These are phyloP conservation scores for Austroboletus eburneus DNA, from an alignment of 768 basidiomycete species.

Conservation along the genomic window DNA sequence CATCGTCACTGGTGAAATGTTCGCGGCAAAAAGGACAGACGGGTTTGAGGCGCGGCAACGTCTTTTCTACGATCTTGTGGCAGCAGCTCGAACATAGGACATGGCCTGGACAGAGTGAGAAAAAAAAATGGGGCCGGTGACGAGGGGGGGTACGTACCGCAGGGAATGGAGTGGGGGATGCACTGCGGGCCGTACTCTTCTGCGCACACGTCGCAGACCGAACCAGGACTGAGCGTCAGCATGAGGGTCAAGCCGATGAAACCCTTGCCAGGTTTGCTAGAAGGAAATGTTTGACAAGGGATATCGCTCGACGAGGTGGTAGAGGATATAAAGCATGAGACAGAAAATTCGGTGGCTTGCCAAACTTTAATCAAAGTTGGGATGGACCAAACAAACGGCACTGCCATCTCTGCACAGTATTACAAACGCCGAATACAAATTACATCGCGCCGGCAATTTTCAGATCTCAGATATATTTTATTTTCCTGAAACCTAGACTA, in stretches of 20 bases:
- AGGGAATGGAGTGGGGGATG: conserved; percentile 76
- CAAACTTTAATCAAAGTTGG: conserved; percentile 29
- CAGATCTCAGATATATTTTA: background rate
- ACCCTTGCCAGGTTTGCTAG: conserved; percentile 38
- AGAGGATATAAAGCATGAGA: conserved; percentile 48
- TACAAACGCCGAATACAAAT: conserved; percentile 13
- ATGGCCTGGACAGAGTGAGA: conserved; percentile 53
- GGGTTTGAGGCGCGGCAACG: conserved; percentile 61
- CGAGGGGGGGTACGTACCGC: conserved; percentile 44
- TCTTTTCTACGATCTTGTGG: conserved; percentile 79
- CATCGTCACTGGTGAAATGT: conserved; percentile 57
- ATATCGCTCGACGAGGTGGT: conserved; percentile 41
- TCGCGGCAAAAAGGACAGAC: conserved; percentile 85
- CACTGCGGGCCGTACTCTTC: conserved; percentile 77
- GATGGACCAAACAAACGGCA: conserved; percentile 30
- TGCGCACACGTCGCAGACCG: conserved; percentile 86
- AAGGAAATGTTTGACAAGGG: conserved; percentile 40
- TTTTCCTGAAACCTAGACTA: conserved; percentile 7
- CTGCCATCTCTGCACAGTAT: conserved; percentile 9
- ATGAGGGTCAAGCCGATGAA: conserved; percentile 45
- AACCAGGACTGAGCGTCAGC: conserved; percentile 80
- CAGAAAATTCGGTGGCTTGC: conserved; percentile 31
- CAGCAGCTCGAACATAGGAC: conserved; percentile 75
- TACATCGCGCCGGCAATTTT: background rate
- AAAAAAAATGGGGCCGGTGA: conserved; percentile 23